Conservation (phyloP, 345 rosid species). For the Eucalyptus leucophloia region DNA sequence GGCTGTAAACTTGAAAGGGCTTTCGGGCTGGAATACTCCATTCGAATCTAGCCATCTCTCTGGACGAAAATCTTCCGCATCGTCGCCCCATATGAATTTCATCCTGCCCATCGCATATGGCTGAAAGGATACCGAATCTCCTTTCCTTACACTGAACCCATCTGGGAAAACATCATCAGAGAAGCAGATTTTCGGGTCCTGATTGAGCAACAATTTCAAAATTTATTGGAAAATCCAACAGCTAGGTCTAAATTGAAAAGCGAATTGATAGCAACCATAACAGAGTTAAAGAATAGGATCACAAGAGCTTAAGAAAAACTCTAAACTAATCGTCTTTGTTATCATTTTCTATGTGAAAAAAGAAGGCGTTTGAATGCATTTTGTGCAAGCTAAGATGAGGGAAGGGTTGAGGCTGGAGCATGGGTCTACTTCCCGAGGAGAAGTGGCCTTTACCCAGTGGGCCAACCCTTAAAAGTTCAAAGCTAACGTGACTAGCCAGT, state of each 20-base stretch:
- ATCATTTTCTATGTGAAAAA: not conserved
- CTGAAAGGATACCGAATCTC: constrained; percentile 35
- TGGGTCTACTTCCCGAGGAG: not conserved
- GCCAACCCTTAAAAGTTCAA: not conserved
- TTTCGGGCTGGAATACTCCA: constrained; percentile 25
- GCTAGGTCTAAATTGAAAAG: not conserved
- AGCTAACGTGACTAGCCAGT: not conserved
- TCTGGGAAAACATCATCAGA: constrained; percentile 54
- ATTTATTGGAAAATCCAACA: not conserved
- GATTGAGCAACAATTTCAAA: not conserved
- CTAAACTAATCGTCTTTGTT: not conserved
- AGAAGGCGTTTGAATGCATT: not conserved
- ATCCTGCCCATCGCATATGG: constrained; percentile 67
- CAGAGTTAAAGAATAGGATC: not conserved
- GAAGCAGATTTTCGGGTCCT: constrained; percentile 47
- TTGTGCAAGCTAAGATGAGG: not conserved
- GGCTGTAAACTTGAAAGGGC: constrained; percentile 52
- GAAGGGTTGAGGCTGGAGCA: not conserved
- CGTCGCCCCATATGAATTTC: constrained; percentile 49
- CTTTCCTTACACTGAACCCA: constrained; percentile 37
- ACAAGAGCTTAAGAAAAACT: not conserved
- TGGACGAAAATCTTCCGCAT: constrained; percentile 33
- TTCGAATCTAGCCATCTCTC: constrained; percentile 44
- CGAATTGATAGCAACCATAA: not conserved
- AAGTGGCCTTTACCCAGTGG: not conserved